Evolutionary conservation across 768 basidiomycete genomes (phyloP), one percentile per base, ranked within the genome.

Genomic region (Tremella yokohamensis): DNA sequence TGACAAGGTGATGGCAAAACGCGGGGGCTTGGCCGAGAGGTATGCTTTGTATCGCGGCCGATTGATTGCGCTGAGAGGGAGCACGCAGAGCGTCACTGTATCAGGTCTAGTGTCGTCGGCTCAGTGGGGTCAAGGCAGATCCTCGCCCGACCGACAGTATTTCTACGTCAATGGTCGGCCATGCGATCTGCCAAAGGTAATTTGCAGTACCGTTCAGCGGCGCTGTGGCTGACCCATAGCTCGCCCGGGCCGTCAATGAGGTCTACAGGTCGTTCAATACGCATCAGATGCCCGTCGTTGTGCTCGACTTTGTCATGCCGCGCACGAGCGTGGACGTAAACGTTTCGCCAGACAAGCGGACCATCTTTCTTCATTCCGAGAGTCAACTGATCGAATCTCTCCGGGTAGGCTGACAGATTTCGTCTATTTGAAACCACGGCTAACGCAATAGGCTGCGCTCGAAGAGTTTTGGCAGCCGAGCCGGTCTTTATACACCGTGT

Each of bases 301-400:
- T 97, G 6, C 87, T 90, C 0, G 85, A 97, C 74, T 86, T 97
- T 64, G 79, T 84, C 13, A 74, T 97, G 2, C 90, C 93, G 0
- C 85, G 86, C 4, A 47, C 6, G 8, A 40, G 20, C 89, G 67
- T 76, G 67, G 96, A 99, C 70, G 85, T 99, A 69, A 99, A 99
- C 61, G 88, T 98, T 58, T 89, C 86, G 61, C 94, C 96, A 0
- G 96, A 98, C 79, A 99, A 98, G 71, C 83, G 94, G n/a, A 93
- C 90, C 0, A 87, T 98, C 38, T 85, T 96, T 51, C 69, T 99
- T 11, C 91, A 97, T 65, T 86, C 86, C 72, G 94, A 99, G 74
- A 81, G 80, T 11, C 87, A 87, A 60, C 77, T 99, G 16, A 81
- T 98, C 0, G 77, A 83, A 2, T 84, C 85, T 0, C 80, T 98